These are phyloP conservation scores for Phytophthora podocarpi DNA, from an alignment of 352 stramenopile genomes.

Conservation along the genomic window DNA sequence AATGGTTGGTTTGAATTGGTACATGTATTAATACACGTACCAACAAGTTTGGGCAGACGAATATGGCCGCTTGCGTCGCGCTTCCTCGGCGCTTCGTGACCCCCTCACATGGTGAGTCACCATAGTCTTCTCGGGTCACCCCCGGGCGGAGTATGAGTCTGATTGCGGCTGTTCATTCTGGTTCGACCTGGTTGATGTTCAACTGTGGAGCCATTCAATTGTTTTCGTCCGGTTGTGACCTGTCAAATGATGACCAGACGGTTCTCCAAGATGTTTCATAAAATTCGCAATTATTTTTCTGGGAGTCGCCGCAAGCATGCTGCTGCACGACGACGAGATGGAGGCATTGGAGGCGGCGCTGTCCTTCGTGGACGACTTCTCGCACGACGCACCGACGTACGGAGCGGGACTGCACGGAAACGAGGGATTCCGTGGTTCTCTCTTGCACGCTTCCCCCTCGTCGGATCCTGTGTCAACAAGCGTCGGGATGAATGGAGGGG, in stretches of 20 bases:
- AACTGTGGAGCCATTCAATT: constrained; percentile 18
- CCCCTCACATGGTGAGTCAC: no score
- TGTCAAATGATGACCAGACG: constrained; percentile 25
- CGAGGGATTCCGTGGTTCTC: background rate
- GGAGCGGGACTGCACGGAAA: background rate
- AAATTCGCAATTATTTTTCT: constrained; percentile 3
- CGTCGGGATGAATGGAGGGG: constrained; percentile 11
- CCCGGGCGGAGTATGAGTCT: no score
- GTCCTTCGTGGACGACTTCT: constrained; percentile 38
- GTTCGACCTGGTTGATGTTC: constrained; percentile 12
- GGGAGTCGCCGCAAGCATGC: constrained; percentile 10
- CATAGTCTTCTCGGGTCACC: no score
- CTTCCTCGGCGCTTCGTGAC: no score
- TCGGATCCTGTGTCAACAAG: background rate
- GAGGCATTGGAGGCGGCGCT: constrained; percentile 45
- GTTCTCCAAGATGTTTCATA: constrained; percentile 11
- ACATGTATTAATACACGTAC: no score
- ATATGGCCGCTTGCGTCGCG: no score
- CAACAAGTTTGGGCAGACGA: no score
- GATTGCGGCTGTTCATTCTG: background rate
- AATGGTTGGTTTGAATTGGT: no score
- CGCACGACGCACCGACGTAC: constrained; percentile 11
- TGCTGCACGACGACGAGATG: constrained; percentile 43
- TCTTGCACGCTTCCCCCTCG: background rate
- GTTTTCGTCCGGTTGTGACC: constrained; percentile 11